These are phyloP conservation scores for Arctostaphylos glauca DNA, from an alignment of 148 eudicot species.

Conservation along the genomic window DNA sequence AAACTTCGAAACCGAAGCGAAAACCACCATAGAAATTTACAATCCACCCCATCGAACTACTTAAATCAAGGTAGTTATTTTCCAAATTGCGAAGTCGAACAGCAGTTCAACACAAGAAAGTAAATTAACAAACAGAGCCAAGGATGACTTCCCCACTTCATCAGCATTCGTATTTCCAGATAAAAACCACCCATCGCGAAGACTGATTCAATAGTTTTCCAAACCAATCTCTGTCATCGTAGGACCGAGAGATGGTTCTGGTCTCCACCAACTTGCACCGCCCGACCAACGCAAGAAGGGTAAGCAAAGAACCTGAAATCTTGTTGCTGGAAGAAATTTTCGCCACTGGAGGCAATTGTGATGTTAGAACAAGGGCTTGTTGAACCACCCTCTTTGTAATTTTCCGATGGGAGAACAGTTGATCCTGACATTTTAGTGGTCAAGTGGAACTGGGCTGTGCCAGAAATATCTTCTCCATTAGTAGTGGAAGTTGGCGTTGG, in stretches of 20 bases:
- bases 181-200: constrained; percentile 4
- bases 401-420: constrained; percentile 25
- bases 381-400: constrained; percentile 27
- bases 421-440: constrained; percentile 20
- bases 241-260: constrained; percentile 34
- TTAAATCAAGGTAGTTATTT: background rate
- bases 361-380: constrained; percentile 41
- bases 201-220: background rate
- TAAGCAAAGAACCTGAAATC: constrained; percentile 42
- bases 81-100: background rate
- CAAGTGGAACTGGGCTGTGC: constrained; percentile 24
- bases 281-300: constrained; percentile 30
- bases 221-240: constrained; percentile 16
- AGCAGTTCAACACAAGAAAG: background rate
- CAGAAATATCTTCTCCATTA: constrained; percentile 22
- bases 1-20: background rate
- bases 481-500: constrained; percentile 16
- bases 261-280: constrained; percentile 25
- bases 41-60: constrained; percentile 7
- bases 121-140: constrained; percentile 38
- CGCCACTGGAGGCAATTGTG: constrained; percentile 35
- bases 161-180: constrained; percentile 17
- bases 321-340: constrained; percentile 32
- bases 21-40: background rate
- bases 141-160: constrained; percentile 64